Base-by-base conservation (phyloP, 805 yeast genomes). In the Kuraishia floccosa region DNA sequence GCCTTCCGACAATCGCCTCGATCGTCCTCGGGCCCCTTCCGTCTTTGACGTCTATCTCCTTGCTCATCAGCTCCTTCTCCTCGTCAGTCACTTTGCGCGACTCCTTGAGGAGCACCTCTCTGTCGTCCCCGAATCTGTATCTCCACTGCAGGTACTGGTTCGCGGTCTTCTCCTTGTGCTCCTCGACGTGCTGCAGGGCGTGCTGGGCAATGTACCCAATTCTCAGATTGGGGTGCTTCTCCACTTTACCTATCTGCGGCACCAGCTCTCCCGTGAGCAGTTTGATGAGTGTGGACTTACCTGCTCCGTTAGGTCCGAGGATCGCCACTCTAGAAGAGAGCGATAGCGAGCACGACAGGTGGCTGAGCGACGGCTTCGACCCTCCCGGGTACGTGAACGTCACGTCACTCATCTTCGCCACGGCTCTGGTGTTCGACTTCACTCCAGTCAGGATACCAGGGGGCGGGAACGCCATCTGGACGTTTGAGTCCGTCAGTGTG, bases 161-260 rank as follows among this genome's bases (percentile, higher is more conserved):
- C 30, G 98, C 95, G 11, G 97, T 89, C 64, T 86, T 86, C 57
- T 89, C 98, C 61, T 87, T 85, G 62, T 89, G 98, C 63, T 80
- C 78, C 55, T 91, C 94, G 37, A 89, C 97, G 51, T 89, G 97
- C 59, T 86, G 95, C 53, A 89, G 72, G 22, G 98, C 97, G 49
- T 89, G 97, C 66, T 89, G 98, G 14, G 97, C 97, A 65, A 89
- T 91, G 64, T 89, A 89, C 37, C 97, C 98, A 46, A 89, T 85
- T 68, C 98, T 86, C 61, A 91, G 68, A 60, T 89, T 89, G 41
- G 97, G 97, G 64, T 89, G 98, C 58, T 91, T 91, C 63, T 91
- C 96, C 35, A 89, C 96, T 38, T 74, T 77, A 49, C 98, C 98
- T 36, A 61, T 68, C 39, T 74, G 68, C 15, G 98, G 96, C 34